phyloP scores from a whole-genome alignment of 1,284 basidiomycete species.

The Termitomyces sp. region DNA sequence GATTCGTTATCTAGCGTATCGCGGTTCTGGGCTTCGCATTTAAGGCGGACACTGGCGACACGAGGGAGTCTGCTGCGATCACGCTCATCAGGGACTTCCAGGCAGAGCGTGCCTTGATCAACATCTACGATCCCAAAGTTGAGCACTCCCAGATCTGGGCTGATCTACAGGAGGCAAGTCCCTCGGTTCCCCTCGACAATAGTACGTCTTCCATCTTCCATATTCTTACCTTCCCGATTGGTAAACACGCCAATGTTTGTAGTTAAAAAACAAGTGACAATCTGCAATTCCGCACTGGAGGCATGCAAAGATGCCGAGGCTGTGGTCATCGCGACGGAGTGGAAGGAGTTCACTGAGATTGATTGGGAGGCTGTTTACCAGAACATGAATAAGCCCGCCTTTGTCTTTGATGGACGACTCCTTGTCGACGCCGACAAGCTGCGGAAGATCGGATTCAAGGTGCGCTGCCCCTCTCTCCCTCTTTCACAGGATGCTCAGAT shows the following conservation, averaged over 20 bases:
- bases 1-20: slow-evolving; percentile 60
- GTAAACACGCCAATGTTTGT: neutral
- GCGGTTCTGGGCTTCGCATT: slow-evolving; percentile 95
- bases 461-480: slow-evolving; percentile 31
- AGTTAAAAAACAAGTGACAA: slow-evolving; percentile 87
- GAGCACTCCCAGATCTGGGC: slow-evolving; percentile 67
- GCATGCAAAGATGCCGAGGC: slow-evolving; percentile 90
- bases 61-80: slow-evolving; percentile 96
- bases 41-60: slow-evolving; percentile 97
- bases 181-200: slow-evolving; percentile 46
- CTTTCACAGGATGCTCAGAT: neutral
- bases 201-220: slow-evolving; percentile 40
- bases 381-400: slow-evolving; percentile 93
- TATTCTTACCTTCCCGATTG: neutral
- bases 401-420: slow-evolving; percentile 90
- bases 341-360: slow-evolving; percentile 92
- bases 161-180: slow-evolving; percentile 68
- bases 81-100: slow-evolving; percentile 93
- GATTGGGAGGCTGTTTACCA: slow-evolving; percentile 87
- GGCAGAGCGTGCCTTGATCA: slow-evolving; percentile 82
- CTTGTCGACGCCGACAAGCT: slow-evolving; percentile 81
- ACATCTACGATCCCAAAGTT: slow-evolving; percentile 92
- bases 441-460: slow-evolving; percentile 89
- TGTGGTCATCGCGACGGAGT: slow-evolving; percentile 90
- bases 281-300: slow-evolving; percentile 74